Evolutionary conservation across 371 early-diverging fungal genomes (phyloP).

Genomic region (Mortierella sp.): DNA sequence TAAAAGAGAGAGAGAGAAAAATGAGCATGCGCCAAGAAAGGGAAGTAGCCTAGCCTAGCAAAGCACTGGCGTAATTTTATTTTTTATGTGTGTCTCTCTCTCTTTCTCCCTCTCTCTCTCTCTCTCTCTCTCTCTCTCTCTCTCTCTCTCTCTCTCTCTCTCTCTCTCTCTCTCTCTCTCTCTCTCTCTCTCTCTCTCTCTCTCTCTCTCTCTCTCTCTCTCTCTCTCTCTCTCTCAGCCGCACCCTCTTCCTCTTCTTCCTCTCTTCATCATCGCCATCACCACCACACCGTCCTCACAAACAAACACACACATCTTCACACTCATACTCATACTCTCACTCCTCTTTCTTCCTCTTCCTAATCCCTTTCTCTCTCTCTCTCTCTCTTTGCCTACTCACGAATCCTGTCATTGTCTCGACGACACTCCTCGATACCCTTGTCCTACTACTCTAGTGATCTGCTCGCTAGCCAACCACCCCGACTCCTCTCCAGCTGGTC

Average conservation of each 20-base stretch:
- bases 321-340: not conserved
- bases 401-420: no score
- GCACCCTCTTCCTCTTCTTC: slow-evolving; percentile 2
- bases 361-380: not conserved
- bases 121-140: not conserved
- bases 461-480: not conserved
- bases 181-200: slow-evolving; percentile 1
- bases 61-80: no score
- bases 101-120: not conserved
- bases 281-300: not conserved
- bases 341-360: not conserved
- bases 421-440: no score
- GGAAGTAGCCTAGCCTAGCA: no score
- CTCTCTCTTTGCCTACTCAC: not conserved
- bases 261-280: not conserved
- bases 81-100: not conserved
- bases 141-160: not conserved
- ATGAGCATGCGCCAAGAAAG: no score
- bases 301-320: not conserved
- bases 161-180: not conserved
- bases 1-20: no score
- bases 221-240: not conserved
- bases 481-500: not conserved
- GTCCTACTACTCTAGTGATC: no score
- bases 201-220: not conserved